Percentiles rank a stretch among this genome's conserved stretches.
Evolutionary conservation across 371 early-diverging fungal species (phyloP).

Genomic region (Zychaea mexicana): DNA sequence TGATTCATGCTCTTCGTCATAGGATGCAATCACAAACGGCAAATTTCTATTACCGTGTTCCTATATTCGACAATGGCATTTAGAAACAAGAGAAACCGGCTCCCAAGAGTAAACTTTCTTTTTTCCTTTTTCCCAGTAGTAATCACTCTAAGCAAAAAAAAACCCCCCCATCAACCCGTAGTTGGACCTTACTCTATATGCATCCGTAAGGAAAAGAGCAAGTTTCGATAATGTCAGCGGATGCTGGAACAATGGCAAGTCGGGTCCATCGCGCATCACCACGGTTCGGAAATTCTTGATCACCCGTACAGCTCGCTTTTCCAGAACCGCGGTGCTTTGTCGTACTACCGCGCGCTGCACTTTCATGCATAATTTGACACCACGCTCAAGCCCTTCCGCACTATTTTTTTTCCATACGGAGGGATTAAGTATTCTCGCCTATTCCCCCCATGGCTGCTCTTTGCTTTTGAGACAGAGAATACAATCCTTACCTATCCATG

Average conservation of each 20-base stretch:
- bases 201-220: conserved; percentile 78
- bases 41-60: conserved; percentile 55
- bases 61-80: conserved; percentile 30
- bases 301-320: conserved; percentile 70
- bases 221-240: conserved; percentile 69
- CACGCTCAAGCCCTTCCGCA: conserved; percentile 59
- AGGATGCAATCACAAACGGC: conserved; percentile 68
- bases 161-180: neutral
- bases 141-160: neutral
- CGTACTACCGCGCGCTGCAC: conserved; percentile 76
- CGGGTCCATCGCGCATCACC: conserved; percentile 62
- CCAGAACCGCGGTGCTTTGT: conserved; percentile 76
- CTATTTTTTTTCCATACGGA: no score
- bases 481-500: conserved; percentile 49
- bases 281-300: conserved; percentile 73
- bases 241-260: conserved; percentile 59
- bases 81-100: neutral
- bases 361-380: conserved; percentile 73
- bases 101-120: no score
- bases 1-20: conserved; percentile 60
- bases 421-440: neutral
- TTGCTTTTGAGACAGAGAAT: neutral
- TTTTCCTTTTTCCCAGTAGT: neutral
- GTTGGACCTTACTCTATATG: conserved; percentile 63
- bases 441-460: neutral